phyloP scores from a whole-genome alignment of 139 green algal genomes.

The Tetraselmis striata region DNA sequence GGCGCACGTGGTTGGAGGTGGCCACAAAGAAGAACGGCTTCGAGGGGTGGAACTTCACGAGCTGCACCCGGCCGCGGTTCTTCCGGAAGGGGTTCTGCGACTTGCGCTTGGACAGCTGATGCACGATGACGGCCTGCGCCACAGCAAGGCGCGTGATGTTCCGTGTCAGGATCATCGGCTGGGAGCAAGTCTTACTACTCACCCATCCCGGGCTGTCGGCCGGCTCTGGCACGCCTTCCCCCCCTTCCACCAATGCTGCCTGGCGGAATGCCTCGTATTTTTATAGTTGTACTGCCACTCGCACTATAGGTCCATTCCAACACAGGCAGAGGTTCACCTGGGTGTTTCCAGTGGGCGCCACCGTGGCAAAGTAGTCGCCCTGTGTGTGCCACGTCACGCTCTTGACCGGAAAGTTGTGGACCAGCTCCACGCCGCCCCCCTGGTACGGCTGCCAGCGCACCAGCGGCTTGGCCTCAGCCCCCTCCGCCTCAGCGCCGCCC shows the following conservation, averaged over 20 bases:
- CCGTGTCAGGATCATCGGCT: too few relatives aligned
- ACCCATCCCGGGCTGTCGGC: too few relatives aligned
- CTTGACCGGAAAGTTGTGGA: conserved; percentile 37
- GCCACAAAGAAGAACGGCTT: conserved; percentile 90
- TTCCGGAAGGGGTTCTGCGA: conserved; percentile 93
- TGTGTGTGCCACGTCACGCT: conserved; percentile 77
- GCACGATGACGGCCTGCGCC: conserved; percentile 80
- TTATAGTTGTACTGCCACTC: too few relatives aligned
- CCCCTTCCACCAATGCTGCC: too few relatives aligned
- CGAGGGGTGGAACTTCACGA: conserved; percentile 82
- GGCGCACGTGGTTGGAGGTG: conserved; percentile 68
- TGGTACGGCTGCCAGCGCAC: conserved; percentile 3
- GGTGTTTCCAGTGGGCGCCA: conserved; percentile 69
- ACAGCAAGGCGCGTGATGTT: too few relatives aligned
- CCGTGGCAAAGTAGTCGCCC: conserved; percentile 88
- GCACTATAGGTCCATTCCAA: too few relatives aligned
- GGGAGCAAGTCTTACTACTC: too few relatives aligned
- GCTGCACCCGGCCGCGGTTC: conserved; percentile 72
- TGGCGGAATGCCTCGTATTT: too few relatives aligned
- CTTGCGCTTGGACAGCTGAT: conserved; percentile 77
- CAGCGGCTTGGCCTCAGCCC: conserved; percentile 13
- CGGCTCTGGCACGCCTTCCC: too few relatives aligned
- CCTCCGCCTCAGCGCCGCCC: conserved; percentile 15
- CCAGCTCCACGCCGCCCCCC: conserved; percentile 30
- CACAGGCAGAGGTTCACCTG: conserved; percentile 33